phyloP scores from a whole-genome alignment of 345 rosid species.

The Bretschneidera sinensis region DNA sequence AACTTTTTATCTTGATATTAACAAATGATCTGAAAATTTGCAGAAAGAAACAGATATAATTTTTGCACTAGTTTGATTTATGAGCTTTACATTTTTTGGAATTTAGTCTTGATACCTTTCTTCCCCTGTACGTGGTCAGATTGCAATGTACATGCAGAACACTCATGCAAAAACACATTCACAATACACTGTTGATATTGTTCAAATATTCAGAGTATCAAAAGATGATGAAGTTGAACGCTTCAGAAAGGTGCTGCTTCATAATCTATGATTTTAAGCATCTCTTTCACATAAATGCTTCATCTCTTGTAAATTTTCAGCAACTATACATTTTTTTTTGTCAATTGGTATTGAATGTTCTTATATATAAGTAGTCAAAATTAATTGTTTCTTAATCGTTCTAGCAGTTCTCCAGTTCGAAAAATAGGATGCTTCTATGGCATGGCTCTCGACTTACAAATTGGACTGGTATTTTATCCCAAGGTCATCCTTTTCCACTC shows the following conservation, averaged over 20 bases:
- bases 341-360: not conserved
- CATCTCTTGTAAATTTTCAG: not conserved
- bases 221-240: slow-evolving; percentile 59
- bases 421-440: slow-evolving; percentile 88
- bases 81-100: slow-evolving; percentile 1
- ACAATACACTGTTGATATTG: slow-evolving; percentile 54
- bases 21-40: not conserved
- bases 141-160: slow-evolving; percentile 64
- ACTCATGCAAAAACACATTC: slow-evolving; percentile 93
- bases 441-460: slow-evolving; percentile 94
- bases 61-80: not conserved
- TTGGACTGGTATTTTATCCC: slow-evolving; percentile 97
- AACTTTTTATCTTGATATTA: not conserved
- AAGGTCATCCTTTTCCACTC: slow-evolving; percentile 47
- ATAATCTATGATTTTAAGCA: slow-evolving; percentile 9
- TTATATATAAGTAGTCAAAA: not conserved
- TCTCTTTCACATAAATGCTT: not conserved
- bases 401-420: slow-evolving; percentile 49
- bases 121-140: slow-evolving; percentile 31
- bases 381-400: slow-evolving; percentile 11
- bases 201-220: slow-evolving; percentile 59
- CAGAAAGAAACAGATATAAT: not conserved
- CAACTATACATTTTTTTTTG: no score
- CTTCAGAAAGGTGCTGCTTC: slow-evolving; percentile 47
- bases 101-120: slow-evolving; percentile 7